Evolutionary conservation across 2,329 filamentous ascomycete species (phyloP).

Genomic region (Diaporthe sp.): DNA sequence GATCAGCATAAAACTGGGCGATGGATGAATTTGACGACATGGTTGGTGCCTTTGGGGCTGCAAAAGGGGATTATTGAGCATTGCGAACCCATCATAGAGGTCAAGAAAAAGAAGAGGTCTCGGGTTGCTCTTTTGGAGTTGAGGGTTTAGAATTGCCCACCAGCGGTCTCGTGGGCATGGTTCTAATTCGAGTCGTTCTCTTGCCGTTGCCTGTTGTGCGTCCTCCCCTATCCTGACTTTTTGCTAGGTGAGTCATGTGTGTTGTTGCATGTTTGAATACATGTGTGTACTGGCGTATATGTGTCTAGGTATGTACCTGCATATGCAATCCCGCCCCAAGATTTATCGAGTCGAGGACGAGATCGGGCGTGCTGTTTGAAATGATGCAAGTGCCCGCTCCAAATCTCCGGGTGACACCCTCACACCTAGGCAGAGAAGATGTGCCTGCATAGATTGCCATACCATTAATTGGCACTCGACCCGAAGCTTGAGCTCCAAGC

Average conservation of each 20-base stretch:
- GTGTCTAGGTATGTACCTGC: not conserved
- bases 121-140: slow-evolving; percentile 38
- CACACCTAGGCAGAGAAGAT: not conserved
- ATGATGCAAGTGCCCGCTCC: not conserved
- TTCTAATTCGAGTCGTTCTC: not conserved
- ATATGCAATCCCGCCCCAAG: not conserved
- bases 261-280: not conserved
- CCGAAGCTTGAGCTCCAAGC: not conserved
- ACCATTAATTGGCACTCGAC: not conserved
- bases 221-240: not conserved
- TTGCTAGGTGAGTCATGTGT: not conserved
- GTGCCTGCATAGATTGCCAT: not conserved
- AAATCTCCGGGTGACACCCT: not conserved
- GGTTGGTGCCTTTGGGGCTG: slow-evolving; percentile 18
- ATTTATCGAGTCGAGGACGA: not conserved
- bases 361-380: not conserved
- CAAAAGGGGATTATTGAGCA: slow-evolving; percentile 31
- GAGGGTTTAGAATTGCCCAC: slow-evolving; percentile 35
- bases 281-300: not conserved
- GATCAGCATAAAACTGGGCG: slow-evolving; percentile 27
- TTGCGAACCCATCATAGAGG: slow-evolving; percentile 34
- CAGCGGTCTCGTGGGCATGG: slow-evolving; percentile 6
- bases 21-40: slow-evolving; percentile 36
- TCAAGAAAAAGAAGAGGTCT: slow-evolving; percentile 33
- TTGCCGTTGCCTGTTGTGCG: not conserved